phyloP scores from a whole-genome alignment of 2,329 filamentous ascomycete genomes.

The Thermothelomyces thermophilus region DNA sequence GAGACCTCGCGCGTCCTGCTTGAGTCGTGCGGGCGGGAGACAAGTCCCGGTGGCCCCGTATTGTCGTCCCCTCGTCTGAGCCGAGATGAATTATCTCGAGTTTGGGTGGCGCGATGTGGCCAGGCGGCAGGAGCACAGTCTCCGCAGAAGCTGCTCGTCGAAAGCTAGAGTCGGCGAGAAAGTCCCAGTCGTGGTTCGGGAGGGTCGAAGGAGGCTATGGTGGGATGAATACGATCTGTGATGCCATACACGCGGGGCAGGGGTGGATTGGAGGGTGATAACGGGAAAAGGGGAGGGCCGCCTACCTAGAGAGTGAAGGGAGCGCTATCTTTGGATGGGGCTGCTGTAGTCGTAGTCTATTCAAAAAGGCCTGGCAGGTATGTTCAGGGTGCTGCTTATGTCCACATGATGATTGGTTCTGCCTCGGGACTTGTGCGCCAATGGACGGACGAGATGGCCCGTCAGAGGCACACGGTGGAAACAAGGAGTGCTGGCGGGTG shows the following conservation, averaged over 20 bases:
- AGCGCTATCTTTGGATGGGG: slow-evolving; percentile 24
- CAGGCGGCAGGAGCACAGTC: background rate
- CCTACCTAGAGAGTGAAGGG: slow-evolving; percentile 28
- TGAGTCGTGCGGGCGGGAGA: background rate
- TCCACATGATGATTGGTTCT: slow-evolving; percentile 42
- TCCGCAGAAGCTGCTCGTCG: background rate
- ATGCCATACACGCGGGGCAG: slow-evolving; percentile 6
- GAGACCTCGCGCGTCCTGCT: background rate
- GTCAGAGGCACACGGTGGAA: slow-evolving; percentile 26
- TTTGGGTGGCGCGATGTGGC: too few relatives aligned
- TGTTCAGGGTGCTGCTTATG: slow-evolving; percentile 33
- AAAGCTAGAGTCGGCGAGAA: background rate
- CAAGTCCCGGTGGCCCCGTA: background rate
- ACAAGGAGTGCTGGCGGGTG: slow-evolving; percentile 29
- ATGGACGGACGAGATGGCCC: slow-evolving; percentile 32
- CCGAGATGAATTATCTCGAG: too few relatives aligned
- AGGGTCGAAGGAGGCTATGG: slow-evolving; percentile 14
- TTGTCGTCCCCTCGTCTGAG: too few relatives aligned
- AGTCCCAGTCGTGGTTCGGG: background rate
- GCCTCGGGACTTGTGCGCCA: slow-evolving; percentile 33
- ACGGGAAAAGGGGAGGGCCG: slow-evolving; percentile 28
- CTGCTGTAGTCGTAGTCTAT: slow-evolving; percentile 21
- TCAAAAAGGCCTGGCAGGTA: slow-evolving; percentile 36
- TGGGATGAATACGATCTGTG: background rate
- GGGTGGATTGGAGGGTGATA: slow-evolving; percentile 19